phyloP scores from a whole-genome alignment of 129 eudicot genomes.

The Erigeron canadensis region DNA sequence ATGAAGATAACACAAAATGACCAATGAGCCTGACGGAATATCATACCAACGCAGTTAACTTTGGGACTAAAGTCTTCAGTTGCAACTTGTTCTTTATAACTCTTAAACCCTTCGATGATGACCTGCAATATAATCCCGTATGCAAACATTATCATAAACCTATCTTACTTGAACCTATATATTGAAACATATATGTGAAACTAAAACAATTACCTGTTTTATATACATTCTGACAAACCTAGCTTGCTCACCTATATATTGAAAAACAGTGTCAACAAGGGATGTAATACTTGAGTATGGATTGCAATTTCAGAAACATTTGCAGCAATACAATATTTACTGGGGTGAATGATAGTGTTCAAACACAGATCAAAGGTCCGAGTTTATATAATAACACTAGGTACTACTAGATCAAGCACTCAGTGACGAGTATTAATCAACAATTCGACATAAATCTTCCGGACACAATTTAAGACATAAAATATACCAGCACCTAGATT shows the following conservation, averaged over 20 bases:
- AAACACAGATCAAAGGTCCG: too few species aligned
- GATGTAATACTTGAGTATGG: not conserved
- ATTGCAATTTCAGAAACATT: not conserved
- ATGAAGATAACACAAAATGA: not conserved
- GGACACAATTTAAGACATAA: not conserved
- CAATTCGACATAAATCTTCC: too few species aligned
- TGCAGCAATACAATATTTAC: not conserved
- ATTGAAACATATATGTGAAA: not conserved
- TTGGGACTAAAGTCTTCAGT: slow-evolving; percentile 87
- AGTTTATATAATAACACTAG: too few species aligned
- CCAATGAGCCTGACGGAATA: slow-evolving; percentile 5
- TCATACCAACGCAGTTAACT: slow-evolving; percentile 95
- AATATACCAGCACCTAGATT: not conserved
- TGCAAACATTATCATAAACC: not conserved
- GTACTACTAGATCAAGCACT: too few species aligned
- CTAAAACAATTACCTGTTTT: slow-evolving; percentile 59
- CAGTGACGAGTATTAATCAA: too few species aligned
- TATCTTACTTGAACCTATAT: too few species aligned
- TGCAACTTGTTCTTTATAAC: slow-evolving; percentile 90
- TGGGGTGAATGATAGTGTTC: not conserved
- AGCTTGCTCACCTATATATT: slow-evolving; percentile 23
- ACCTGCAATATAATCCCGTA: slow-evolving; percentile 46
- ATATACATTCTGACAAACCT: slow-evolving; percentile 58
- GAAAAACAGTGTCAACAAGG: not conserved
- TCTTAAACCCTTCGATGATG: slow-evolving; percentile 95